A percentile compares a stretch with the other conserved stretches of the same genome.
These are phyloP conservation scores for Somion occarium DNA, from an alignment of 1,284 basidiomycete species.

Conservation along the genomic window DNA sequence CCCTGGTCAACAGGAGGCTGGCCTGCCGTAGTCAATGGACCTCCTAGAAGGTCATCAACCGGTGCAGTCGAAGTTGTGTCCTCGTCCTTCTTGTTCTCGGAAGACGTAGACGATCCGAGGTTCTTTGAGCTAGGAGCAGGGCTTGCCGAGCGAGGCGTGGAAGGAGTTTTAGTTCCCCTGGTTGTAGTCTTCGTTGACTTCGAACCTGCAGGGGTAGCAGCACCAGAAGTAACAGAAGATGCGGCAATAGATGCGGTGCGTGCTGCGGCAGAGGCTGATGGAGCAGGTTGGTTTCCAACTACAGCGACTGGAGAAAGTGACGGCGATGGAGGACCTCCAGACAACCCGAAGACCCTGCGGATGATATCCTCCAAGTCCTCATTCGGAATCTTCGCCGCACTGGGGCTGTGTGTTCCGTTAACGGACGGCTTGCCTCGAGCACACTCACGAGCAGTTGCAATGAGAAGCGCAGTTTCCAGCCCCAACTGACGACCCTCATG, in stretches of 20 bases:
- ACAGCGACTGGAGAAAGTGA: slow-evolving; percentile 21
- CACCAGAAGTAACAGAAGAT: not conserved
- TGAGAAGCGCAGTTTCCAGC: slow-evolving; percentile 51
- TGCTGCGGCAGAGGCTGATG: not conserved
- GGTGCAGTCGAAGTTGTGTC: too few relatives aligned
- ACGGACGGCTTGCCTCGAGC: slow-evolving; percentile 37
- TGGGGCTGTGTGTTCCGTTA: slow-evolving; percentile 34
- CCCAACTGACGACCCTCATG: slow-evolving; percentile 54
- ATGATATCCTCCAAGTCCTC: slow-evolving; percentile 32
- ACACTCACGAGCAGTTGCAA: slow-evolving; percentile 56
- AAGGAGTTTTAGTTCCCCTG: not conserved
- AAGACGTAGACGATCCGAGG: too few relatives aligned
- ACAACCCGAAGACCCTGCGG: slow-evolving; percentile 23
- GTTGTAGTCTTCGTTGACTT: not conserved
- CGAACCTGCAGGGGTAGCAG: not conserved
- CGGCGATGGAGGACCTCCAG: slow-evolving; percentile 19
- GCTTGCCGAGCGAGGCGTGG: not conserved
- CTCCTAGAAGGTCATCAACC: too few relatives aligned
- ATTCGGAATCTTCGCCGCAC: slow-evolving; percentile 33
- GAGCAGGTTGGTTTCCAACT: not conserved
- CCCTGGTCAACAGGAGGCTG: too few relatives aligned
- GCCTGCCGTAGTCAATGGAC: too few relatives aligned
- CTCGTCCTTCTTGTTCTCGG: too few relatives aligned
- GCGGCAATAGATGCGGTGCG: not conserved
- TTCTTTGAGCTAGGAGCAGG: not conserved